Conservation (phyloP, 176 grass and related monocot species). For the Oryza coarctata region DNA sequence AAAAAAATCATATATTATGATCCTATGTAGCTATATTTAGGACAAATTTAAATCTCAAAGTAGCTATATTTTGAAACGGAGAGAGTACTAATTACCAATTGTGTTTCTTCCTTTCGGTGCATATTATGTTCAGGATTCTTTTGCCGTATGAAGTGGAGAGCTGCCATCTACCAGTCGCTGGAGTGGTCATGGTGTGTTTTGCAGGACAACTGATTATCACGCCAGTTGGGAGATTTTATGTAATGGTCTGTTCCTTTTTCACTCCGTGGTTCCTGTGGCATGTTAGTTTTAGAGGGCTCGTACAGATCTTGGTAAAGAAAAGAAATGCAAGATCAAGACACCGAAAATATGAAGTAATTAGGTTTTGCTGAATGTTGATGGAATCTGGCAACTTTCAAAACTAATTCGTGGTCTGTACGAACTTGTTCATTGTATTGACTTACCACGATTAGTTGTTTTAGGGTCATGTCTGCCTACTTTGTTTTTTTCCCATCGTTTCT, state of each 20-base stretch:
- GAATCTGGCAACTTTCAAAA: constrained; percentile 30
- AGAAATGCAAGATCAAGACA: constrained; percentile 31
- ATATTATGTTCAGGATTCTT: constrained; percentile 41
- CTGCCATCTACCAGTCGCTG: constrained; percentile 23
- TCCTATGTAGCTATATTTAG: no score
- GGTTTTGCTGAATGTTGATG: constrained; percentile 33
- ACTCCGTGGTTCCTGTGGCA: constrained; percentile 29
- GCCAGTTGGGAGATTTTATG: constrained; percentile 36
- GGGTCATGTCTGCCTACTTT: constrained; percentile 5
- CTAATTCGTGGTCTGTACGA: constrained; percentile 10
- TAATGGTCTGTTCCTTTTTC: constrained; percentile 36
- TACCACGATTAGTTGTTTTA: constrained; percentile 23
- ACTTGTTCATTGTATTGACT: constrained; percentile 23
- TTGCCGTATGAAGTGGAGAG: constrained; percentile 18
- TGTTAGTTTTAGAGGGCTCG: background rate
- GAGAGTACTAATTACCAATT: background rate
- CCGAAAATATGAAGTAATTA: constrained; percentile 42
- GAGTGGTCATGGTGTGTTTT: constrained; percentile 15
- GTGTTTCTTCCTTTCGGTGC: constrained; percentile 14
- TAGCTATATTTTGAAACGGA: no score
- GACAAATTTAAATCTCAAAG: no score
- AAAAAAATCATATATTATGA: no score
- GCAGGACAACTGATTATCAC: constrained; percentile 32
- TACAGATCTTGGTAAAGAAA: constrained; percentile 50
- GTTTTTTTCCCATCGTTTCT: background rate